Conservation (phyloP, 1,284 basidiomycete genomes). For the Cerioporus squamosus region DNA sequence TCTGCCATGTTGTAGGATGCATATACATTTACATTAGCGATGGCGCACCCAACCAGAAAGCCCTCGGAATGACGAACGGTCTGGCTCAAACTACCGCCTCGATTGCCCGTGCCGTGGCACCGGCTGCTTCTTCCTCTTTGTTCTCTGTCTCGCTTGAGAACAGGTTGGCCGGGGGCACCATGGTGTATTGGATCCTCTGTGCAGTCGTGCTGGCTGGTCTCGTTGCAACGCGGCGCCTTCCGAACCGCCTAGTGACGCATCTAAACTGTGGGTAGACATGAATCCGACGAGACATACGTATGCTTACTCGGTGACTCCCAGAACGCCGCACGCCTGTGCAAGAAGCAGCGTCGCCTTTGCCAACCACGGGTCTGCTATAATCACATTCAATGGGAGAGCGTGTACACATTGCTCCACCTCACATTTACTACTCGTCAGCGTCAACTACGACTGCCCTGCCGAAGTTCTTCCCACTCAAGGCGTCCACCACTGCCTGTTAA, state of each 20-base stretch:
- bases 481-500: no score
- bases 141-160: conserved; percentile 66
- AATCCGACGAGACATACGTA: no score
- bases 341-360: no score
- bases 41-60: conserved; percentile 58
- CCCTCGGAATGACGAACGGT: conserved; percentile 79
- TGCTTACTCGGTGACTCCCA: no score
- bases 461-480: no score
- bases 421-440: no score
- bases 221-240: conserved; percentile 9
- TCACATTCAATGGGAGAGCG: no score
- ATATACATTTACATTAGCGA: conserved; percentile 53
- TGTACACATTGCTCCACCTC: no score
- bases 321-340: no score
- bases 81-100: conserved; percentile 37
- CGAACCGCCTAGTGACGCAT: neutral
- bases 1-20: conserved; percentile 24
- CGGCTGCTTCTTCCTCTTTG: conserved; percentile 62
- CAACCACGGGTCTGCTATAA: no score
- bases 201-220: conserved; percentile 14
- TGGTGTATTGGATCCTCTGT: conserved; percentile 32
- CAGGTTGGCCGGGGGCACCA: conserved; percentile 23
- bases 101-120: conserved; percentile 68
- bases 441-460: no score
- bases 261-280: no score